A percentile compares a stretch with the other conserved stretches of the same genome.
Evolutionary conservation across 148 eudicot species (phyloP).

Genomic region (Cornus suecica): DNA sequence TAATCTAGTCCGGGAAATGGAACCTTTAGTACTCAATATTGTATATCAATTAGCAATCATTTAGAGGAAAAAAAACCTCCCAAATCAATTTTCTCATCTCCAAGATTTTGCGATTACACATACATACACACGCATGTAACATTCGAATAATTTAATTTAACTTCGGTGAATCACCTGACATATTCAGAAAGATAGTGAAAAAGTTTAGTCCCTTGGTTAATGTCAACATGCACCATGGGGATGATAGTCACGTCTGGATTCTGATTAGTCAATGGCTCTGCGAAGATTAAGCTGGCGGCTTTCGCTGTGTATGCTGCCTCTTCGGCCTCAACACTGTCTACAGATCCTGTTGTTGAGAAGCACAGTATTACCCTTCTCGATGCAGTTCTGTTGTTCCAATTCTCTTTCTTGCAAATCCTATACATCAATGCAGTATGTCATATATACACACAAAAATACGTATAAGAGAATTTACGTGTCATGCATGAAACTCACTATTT

Average conservation of each 20-base stretch:
- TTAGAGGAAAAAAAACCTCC: no score
- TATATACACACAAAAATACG: no score
- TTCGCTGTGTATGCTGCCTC: slow-evolving; percentile 17
- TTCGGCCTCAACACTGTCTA: slow-evolving; percentile 25
- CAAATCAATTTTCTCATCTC: no score
- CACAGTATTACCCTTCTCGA: slow-evolving; percentile 38
- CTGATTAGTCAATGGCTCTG: slow-evolving; percentile 31
- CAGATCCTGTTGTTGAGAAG: slow-evolving; percentile 29
- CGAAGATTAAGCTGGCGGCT: slow-evolving; percentile 41
- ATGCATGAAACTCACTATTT: not conserved
- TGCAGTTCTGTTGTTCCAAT: slow-evolving; percentile 22
- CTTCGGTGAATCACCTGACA: slow-evolving; percentile 4
- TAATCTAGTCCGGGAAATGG: no score
- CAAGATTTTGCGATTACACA: not conserved
- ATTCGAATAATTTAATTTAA: not conserved
- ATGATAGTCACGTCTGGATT: slow-evolving; percentile 25
- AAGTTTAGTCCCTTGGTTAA: slow-evolving; percentile 41
- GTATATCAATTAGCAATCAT: no score
- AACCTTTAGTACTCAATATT: no score
- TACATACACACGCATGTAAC: not conserved
- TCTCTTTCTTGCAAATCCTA: slow-evolving; percentile 22
- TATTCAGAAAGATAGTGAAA: slow-evolving; percentile 17
- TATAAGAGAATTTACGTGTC: no score
- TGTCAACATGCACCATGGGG: slow-evolving; percentile 35
- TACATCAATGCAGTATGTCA: not conserved